phyloP scores from a whole-genome alignment of 768 basidiomycete genomes.

The Sporobolomyces phaffii region DNA sequence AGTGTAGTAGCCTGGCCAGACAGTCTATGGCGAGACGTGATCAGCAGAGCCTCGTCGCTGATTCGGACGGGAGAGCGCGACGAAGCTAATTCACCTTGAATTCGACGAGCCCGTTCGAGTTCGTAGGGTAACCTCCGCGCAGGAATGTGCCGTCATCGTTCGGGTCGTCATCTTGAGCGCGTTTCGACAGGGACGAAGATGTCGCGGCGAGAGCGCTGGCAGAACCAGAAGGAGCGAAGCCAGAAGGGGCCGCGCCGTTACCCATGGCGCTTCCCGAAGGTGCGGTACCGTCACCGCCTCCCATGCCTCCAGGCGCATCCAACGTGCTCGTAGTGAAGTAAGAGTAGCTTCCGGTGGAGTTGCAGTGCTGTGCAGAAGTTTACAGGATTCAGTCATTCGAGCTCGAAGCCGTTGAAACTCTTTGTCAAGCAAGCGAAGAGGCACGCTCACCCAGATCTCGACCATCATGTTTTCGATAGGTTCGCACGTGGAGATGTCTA shows the following conservation, averaged over 20 bases:
- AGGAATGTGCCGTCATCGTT: constrained; percentile 46
- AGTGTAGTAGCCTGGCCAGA: constrained; percentile 36
- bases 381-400: not conserved
- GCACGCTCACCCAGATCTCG: constrained; percentile 45
- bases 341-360: constrained; percentile 21
- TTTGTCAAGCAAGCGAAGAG: constrained; percentile 28
- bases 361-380: not conserved
- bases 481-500: constrained; percentile 49
- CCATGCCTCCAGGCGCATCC: constrained; percentile 2
- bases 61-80: no score
- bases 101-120: constrained; percentile 48
- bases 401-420: no score
- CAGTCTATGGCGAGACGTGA: not conserved
- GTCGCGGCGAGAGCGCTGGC: not conserved
- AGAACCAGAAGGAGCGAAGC: not conserved
- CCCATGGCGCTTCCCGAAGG: constrained; percentile 4
- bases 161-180: constrained; percentile 2
- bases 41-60: no score
- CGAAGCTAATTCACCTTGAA: constrained; percentile 47
- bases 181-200: not conserved
- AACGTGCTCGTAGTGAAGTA: not conserved
- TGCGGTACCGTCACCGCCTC: constrained; percentile 1
- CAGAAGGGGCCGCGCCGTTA: not conserved
- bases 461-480: constrained; percentile 47
- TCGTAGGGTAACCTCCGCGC: constrained; percentile 48